Evolutionary conservation across 306 rosid genomes (phyloP), one percentile per base, ranked within the genome.

Genomic region (Arachis stenosperma): DNA sequence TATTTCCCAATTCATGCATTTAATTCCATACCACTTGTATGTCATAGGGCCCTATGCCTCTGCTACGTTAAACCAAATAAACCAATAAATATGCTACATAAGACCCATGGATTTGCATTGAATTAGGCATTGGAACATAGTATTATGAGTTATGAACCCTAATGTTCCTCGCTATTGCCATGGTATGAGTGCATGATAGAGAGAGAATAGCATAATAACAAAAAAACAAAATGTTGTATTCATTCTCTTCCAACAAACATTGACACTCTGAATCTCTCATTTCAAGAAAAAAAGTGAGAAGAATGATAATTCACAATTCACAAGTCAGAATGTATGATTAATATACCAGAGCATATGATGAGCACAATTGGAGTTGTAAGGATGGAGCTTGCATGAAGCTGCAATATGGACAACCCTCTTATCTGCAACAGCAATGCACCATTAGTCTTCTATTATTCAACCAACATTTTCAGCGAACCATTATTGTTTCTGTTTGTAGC

Each of bases 301-400:
- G 10, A 47, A 10, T 47, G 52, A 47, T 2, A 33, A 33, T 4
- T 2, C 37, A 33, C 13, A 47, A 47, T 15, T 11, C 53, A 48
- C 5, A 48, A 48, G 53, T 9, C n/a, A 48, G 12, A 2, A 8
- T 44, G n/a, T 48, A 51, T 51, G 17, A 12, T 7, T 51, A n/a
- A 11, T 59, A 57, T 86, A 94, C 98, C 97, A 81, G 3, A 87
- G 90, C 78, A 68, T 55, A 30, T 83, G 77, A 10, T 84, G 77
- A 53, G 81, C 69, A 27, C 89, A 75, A 67, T 83, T 67, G 62
- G 75, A 82, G 27, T 51, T 51, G 27, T 14, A 14, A 52, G 57
- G 57, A 5, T 87, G 70, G 22, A 89, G 81, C 37, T 87, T 59
- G 86, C 88, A 84, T 51, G 90, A 86, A 60, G 88, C 75, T 27